These are phyloP conservation scores for Mycosphaerelloides madeirae DNA, from an alignment of 2,329 filamentous ascomycete species.

Conservation along the genomic window DNA sequence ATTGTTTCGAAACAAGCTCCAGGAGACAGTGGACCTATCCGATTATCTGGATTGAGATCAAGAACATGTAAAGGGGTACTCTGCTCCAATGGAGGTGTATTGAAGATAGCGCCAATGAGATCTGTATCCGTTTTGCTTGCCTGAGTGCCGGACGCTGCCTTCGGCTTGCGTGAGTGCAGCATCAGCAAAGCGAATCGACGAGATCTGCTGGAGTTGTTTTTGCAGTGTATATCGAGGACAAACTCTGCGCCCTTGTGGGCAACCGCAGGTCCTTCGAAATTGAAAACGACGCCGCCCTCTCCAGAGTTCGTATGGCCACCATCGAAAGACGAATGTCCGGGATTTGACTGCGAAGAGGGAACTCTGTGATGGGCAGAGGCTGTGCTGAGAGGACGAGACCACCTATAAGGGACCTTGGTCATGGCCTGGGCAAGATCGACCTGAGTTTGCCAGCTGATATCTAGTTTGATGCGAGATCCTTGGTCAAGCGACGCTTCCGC, in stretches of 20 bases:
- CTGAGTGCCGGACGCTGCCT: not conserved
- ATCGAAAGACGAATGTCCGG: slow-evolving; percentile 6
- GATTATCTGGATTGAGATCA: slow-evolving; percentile 69
- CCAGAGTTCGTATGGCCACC: not conserved
- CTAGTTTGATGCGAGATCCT: slow-evolving; percentile 19
- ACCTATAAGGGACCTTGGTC: slow-evolving; percentile 21
- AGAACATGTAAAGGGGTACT: slow-evolving; percentile 63
- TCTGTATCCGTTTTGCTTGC: slow-evolving; percentile 10
- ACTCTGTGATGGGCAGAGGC: slow-evolving; percentile 14
- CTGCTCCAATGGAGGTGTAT: slow-evolving; percentile 28
- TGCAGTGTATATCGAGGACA: slow-evolving; percentile 67
- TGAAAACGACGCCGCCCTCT: slow-evolving; percentile 62
- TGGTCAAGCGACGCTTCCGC: slow-evolving; percentile 21
- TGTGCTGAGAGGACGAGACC: slow-evolving; percentile 23
- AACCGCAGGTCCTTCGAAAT: slow-evolving; percentile 60
- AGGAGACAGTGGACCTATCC: slow-evolving; percentile 67
- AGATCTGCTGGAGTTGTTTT: slow-evolving; percentile 60
- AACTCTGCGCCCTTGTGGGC: slow-evolving; percentile 64
- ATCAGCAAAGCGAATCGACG: slow-evolving; percentile 65
- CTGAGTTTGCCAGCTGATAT: slow-evolving; percentile 24
- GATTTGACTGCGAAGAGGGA: slow-evolving; percentile 10
- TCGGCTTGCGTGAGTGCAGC: slow-evolving; percentile 13
- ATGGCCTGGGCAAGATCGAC: slow-evolving; percentile 18
- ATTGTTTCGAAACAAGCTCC: slow-evolving; percentile 70
- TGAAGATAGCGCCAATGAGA: slow-evolving; percentile 15